Base-by-base conservation (phyloP, 768 basidiomycete genomes). In the Phanerochaete sordida region DNA sequence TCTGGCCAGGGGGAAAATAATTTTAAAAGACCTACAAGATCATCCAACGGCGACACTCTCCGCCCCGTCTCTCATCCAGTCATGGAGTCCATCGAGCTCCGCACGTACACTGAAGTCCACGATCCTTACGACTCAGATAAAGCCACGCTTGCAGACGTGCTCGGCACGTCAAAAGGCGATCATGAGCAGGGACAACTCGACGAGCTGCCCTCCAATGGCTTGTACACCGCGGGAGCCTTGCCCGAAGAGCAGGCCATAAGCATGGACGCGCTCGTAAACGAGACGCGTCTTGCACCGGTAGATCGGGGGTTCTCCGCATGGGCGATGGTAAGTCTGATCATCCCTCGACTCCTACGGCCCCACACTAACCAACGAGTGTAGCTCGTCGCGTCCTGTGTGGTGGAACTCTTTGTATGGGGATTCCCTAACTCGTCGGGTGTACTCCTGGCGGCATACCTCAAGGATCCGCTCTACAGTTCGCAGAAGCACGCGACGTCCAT, bases 361-460 rank as follows among this genome's bases (percentile, higher is more conserved):
- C n/a, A n/a, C n/a, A n/a, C n/a, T 51, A 13, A 26, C 24, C 45
- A 37, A 55, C 15, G 15, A 16, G 26, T 54, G 15, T 33, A 70
- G 72, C 66, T 70, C 15, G 59, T 53, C 31, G 68, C 65, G 23
- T 67, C 66, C n/a, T 72, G 68, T 31, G 26, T 72, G 3, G 56
- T 69, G 1, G 71, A 70, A 52, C 61, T 64, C 33, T 62, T 73
- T 47, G 66, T 71, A 9, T 73, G 71, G 71, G 67, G 69, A 15
- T 70, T 70, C 53, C 70, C 70, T 23, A 50, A 49, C 31, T 54
- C 72, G 37, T 71, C 58, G 28, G 72, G 72, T 37, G 59, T 68
- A 37, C 67, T 73, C 37, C 64, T 73, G 19, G 51, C 52, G 39
- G 68, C 66, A n/a, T 70, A 73, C 58, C 52, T 72, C 49, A 55